Evolutionary conservation across 2,329 filamentous ascomycete genomes (phyloP).

Genomic region (Diatrype stigma): DNA sequence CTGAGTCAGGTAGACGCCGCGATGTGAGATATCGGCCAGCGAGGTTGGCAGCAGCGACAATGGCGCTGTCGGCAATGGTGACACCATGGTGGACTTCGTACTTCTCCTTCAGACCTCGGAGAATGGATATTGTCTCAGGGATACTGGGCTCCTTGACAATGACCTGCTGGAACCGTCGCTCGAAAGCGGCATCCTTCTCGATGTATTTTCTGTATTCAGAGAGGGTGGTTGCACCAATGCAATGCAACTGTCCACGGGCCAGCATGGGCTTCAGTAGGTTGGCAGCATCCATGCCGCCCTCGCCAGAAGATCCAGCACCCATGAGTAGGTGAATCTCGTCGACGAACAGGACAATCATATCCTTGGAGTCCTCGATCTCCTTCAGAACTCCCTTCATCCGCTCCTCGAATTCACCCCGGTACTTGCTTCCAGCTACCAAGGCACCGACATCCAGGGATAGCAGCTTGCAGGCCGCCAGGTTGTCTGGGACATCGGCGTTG

Average conservation of each 20-base stretch:
- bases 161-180: constrained; percentile 97
- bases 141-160: constrained; percentile 91
- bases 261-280: constrained; percentile 98
- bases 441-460: constrained; percentile 94
- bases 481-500: constrained; percentile 93
- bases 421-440: constrained; percentile 95
- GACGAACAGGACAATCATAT: constrained; percentile 96
- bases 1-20: constrained; percentile 88
- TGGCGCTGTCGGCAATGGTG: constrained; percentile 88
- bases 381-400: constrained; percentile 98
- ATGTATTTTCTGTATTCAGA: constrained; percentile 98
- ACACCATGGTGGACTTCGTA: constrained; percentile 99
- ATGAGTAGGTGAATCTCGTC: constrained; percentile 98
- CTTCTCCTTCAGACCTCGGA: constrained; percentile 96
- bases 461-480: constrained; percentile 87
- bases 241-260: constrained; percentile 92
- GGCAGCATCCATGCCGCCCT: constrained; percentile 97
- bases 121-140: constrained; percentile 88
- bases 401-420: constrained; percentile 97
- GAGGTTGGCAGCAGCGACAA: constrained; percentile 86
- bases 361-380: constrained; percentile 90
- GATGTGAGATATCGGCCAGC: constrained; percentile 91
- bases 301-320: constrained; percentile 90
- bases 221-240: constrained; percentile 93
- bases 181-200: constrained; percentile 96